Percentiles rank a stretch among this genome's conserved stretches.
Evolutionary conservation across 306 rosid genomes (phyloP).

Genomic region (Carpinus viminea): DNA sequence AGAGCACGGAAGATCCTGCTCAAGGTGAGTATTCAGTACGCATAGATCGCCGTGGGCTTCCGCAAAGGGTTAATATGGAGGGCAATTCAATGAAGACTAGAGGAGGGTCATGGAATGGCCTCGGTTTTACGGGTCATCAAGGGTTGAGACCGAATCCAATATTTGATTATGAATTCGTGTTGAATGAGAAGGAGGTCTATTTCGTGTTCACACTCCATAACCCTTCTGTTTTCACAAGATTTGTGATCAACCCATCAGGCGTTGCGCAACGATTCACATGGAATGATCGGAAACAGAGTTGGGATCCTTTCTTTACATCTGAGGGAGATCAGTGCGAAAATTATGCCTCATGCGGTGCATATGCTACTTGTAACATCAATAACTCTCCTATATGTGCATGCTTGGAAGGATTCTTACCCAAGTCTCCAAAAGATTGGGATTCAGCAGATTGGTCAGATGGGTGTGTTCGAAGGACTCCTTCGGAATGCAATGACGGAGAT

Average conservation of each 20-base stretch:
- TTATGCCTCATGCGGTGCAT: constrained; percentile 27
- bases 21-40: constrained; percentile 19
- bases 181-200: constrained; percentile 20
- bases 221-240: constrained; percentile 13
- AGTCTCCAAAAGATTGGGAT: not conserved
- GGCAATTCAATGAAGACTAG: not conserved
- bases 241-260: constrained; percentile 3
- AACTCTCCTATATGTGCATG: constrained; percentile 24
- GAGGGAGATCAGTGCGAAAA: constrained; percentile 19
- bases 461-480: constrained; percentile 21
- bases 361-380: constrained; percentile 14
- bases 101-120: constrained; percentile 36
- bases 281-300: constrained; percentile 7
- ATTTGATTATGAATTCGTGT: constrained; percentile 3
- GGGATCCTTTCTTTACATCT: constrained; percentile 11
- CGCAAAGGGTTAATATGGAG: not conserved
- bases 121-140: constrained; percentile 1
- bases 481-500: constrained; percentile 23
- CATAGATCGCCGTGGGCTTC: not conserved
- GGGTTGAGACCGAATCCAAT: not conserved
- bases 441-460: constrained; percentile 26
- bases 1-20: constrained; percentile 41
- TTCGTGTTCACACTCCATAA: not conserved
- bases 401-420: constrained; percentile 22
- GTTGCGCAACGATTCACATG: constrained; percentile 25